Conservation (phyloP, 2,329 filamentous ascomycete species). For the Trichophyton benhamiae region DNA sequence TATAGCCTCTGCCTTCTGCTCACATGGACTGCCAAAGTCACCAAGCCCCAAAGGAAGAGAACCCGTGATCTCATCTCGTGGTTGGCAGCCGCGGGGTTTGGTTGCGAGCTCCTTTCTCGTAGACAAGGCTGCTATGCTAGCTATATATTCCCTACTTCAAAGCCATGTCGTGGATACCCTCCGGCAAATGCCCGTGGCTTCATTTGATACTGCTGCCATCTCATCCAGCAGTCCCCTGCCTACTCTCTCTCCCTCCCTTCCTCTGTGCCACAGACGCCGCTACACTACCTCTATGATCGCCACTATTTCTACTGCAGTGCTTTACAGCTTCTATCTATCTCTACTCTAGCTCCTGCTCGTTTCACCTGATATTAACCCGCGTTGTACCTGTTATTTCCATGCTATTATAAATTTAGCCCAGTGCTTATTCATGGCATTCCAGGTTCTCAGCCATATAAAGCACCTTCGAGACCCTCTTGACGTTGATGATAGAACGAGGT, state of each 20-base stretch:
- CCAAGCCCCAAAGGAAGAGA: neutral
- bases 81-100: neutral
- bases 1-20: neutral
- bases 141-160: neutral
- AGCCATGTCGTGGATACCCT: neutral
- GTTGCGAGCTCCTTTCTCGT: neutral
- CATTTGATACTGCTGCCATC: neutral
- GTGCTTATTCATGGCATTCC: neutral
- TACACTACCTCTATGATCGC: slow-evolving; percentile 72
- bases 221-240: neutral
- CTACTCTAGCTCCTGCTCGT: slow-evolving; percentile 63
- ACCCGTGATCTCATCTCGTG: neutral
- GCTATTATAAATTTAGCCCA: neutral
- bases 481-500: neutral
- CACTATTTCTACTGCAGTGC: slow-evolving; percentile 90
- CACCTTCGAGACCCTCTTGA: neutral
- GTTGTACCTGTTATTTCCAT: neutral
- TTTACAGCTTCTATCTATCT: slow-evolving; percentile 71
- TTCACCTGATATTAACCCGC: slow-evolving; percentile 45
- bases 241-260: no score
- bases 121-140: neutral
- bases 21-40: neutral
- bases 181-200: neutral
- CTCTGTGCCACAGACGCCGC: slow-evolving; percentile 47
- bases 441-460: neutral